Conservation (phyloP, 495 filamentous ascomycete species). For the Talaromyces liani region DNA sequence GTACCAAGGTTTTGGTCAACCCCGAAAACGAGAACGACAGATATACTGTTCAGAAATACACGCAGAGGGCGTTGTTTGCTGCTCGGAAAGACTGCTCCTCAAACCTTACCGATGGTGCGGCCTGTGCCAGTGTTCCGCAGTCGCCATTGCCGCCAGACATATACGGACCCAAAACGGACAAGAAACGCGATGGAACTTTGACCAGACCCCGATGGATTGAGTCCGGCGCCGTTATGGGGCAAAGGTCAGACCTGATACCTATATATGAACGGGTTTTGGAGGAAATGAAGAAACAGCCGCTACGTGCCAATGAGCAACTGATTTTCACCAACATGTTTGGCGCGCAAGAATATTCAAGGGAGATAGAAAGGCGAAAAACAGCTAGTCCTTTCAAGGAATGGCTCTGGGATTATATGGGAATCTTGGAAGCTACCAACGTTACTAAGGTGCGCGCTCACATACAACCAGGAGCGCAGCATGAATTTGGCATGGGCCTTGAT, state of each 20-base stretch:
- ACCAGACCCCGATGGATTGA: constrained; percentile 47
- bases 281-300: constrained; percentile 25
- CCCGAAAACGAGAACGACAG: constrained; percentile 15
- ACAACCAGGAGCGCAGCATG: constrained; percentile 38
- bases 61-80: constrained; percentile 52
- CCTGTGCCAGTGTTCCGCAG: constrained; percentile 47
- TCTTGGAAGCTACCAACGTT: constrained; percentile 40
- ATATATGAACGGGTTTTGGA: constrained; percentile 41
- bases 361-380: constrained; percentile 38
- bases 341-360: constrained; percentile 49
- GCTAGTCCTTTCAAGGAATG: constrained; percentile 35
- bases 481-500: constrained; percentile 52
- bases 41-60: constrained; percentile 39
- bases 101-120: constrained; percentile 34
- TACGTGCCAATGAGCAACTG: constrained; percentile 18
- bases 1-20: constrained; percentile 27
- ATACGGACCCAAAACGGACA: constrained; percentile 50
- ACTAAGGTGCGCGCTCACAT: constrained; percentile 31
- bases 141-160: constrained; percentile 49
- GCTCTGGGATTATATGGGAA: constrained; percentile 34
- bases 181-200: constrained; percentile 24
- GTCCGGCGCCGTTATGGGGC: constrained; percentile 45
- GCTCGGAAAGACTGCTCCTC: constrained; percentile 52
- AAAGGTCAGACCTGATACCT: constrained; percentile 41
- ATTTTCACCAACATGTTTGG: constrained; percentile 49